Conservation (phyloP, 345 rosid genomes). For the Kernera saxatilis region DNA sequence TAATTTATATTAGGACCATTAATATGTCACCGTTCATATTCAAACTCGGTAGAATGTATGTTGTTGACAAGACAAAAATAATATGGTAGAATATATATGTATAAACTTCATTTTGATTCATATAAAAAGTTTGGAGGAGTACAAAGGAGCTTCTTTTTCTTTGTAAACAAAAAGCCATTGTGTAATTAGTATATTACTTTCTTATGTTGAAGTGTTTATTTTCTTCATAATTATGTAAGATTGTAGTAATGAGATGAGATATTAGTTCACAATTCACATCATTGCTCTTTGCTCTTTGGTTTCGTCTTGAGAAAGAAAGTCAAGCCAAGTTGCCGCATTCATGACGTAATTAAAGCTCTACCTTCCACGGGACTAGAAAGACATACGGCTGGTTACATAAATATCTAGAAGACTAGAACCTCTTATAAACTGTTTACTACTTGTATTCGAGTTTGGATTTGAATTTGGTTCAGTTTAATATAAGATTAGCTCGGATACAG, state of each 20-base stretch:
- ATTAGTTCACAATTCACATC: slow-evolving; percentile 15
- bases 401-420: background rate
- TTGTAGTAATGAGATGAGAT: background rate
- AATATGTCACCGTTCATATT: too few species aligned
- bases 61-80: background rate
- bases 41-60: background rate
- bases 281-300: slow-evolving; percentile 12
- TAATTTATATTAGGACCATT: too few species aligned
- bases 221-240: slow-evolving; percentile 3
- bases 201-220: background rate
- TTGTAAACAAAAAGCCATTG: background rate
- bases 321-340: slow-evolving; percentile 22
- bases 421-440: background rate
- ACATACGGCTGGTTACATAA: background rate
- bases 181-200: background rate
- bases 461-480: background rate
- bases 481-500: background rate
- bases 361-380: slow-evolving; percentile 13
- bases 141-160: background rate
- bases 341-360: slow-evolving; percentile 16
- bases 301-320: slow-evolving; percentile 11
- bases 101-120: background rate
- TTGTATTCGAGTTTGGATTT: background rate
- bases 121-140: background rate
- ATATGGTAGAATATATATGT: background rate